These are phyloP conservation scores for Vanrija pseudolonga DNA, from an alignment of 1,284 basidiomycete genomes.

Conservation along the genomic window DNA sequence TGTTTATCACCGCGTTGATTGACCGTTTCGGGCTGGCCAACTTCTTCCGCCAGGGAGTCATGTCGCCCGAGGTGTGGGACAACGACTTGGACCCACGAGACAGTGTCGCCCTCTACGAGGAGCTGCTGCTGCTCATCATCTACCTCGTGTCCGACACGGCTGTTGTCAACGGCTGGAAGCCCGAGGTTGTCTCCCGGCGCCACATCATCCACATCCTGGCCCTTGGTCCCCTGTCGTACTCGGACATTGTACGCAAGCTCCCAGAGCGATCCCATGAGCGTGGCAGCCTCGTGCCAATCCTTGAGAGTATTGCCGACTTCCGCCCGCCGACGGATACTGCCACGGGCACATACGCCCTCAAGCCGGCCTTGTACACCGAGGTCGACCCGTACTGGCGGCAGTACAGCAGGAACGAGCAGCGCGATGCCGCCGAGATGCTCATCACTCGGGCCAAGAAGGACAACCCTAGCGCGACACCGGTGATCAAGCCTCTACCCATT, in stretches of 20 bases:
- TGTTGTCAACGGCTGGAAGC: conserved; percentile 66
- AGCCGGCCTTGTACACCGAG: conserved; percentile 75
- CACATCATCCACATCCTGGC: conserved; percentile 91
- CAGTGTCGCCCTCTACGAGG: conserved; percentile 82
- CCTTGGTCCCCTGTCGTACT: conserved; percentile 81
- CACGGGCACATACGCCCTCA: conserved; percentile 81
- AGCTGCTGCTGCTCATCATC: conserved; percentile 83
- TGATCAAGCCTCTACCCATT: conserved; percentile 69
- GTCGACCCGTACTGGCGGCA: conserved; percentile 96
- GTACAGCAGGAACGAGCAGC: conserved; percentile 89
- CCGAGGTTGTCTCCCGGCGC: conserved; percentile 66
- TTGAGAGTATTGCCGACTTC: conserved; percentile 78
- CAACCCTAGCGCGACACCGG: conserved; percentile 56
- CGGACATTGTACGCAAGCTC: conserved; percentile 86
- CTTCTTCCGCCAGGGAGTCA: conserved; percentile 66
- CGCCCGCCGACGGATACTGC: conserved; percentile 67
- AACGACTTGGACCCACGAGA: conserved; percentile 33
- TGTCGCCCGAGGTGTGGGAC: conserved; percentile 27
- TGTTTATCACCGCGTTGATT: conserved; percentile 77
- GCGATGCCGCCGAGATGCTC: conserved; percentile 84
- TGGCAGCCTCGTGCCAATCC: conserved; percentile 73
- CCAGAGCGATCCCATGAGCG: conserved; percentile 87
- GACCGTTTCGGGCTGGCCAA: conserved; percentile 79
- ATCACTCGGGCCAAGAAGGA: conserved; percentile 62
- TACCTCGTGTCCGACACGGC: conserved; percentile 80